Base-by-base conservation (phyloP, 2,329 filamentous ascomycete species). In the Colletotrichum sp. region DNA sequence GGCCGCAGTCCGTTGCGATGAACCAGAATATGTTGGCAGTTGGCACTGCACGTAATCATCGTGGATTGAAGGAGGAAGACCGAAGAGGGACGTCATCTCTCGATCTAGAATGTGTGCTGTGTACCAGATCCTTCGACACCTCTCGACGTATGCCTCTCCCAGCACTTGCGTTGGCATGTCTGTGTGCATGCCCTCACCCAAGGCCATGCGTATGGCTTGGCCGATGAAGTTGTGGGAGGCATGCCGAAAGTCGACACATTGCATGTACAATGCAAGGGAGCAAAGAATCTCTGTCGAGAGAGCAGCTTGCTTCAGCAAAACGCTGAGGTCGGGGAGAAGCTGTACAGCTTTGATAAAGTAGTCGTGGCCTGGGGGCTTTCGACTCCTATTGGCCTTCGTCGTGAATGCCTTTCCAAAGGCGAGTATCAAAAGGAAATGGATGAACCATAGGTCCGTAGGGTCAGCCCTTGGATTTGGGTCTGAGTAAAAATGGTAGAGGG, bases 371-470 rank as follows among this genome's bases (percentile, higher is more conserved):
- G 88, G 85, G 0, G 89, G 89, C 3, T 82, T 73, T 69, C 81
- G 83, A 0, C 82, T 81, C 9, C 83, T 81, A 5, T 79, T 80
- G 18, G 85, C 80, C 34, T 85, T 84, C 30, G 86, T 85, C 0
- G 88, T 84, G 36, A 91, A 89, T 0, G 88, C 88, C 77, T 91
- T 91, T 1, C 90, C 90, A 75, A 91, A 90, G 0, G 90, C 89
- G 5, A 91, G 82, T 12, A 91, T 84, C 1, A 91, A 82, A 5
- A 91, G 81, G 18, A 89, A 90, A 67, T 91, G 90, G 18, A 89
- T 86, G 71, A 89, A 90, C 84, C 88, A 90, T 3, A 91, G 79
- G 13, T 77, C 78, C 1, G 80, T 76, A 0, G 78, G 72, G 1
- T 78, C 71, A 0, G 78, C 78, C 8, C 79, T 75, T 1, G 70